Base-by-base conservation (phyloP, 2,329 filamentous ascomycete species). In the Cladosporium sp. region DNA sequence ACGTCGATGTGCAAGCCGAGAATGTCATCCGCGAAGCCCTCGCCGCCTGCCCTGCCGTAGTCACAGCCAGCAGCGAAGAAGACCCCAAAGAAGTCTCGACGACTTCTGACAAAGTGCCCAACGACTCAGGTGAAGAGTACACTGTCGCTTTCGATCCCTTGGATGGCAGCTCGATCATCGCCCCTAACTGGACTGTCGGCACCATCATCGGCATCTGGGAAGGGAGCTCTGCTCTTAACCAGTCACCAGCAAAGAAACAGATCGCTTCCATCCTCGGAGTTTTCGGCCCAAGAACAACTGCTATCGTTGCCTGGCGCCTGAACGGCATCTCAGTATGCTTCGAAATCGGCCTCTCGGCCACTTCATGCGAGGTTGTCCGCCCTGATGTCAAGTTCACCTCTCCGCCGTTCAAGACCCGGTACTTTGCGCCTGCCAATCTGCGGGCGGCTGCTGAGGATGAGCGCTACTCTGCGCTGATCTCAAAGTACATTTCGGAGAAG, bases 381-480 rank as follows among this genome's bases (percentile, higher is more conserved):
- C 44, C 79, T 0, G 57, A 69, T 0, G 78, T 87, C 6, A 74
- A 70, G 8, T 76, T 86, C 3, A 68, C 75, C 0, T 47, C 68
- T 0, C 69, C 78, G 36, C 79, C 81, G 0, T 79, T 79, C 69
- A 81, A 80, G 69, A 84, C 85, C 30, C 80, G 83, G 0, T 89
- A 88, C 73, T 89, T 89, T 70, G 85, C 87, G 0, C 87, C 87
- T 0, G 87, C 87, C 4, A 89, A 89, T 70, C 75, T 88, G 64
- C 84, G 87, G 11, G 80, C 84, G 0, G 86, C 87, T 0, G 82
- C 83, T 0, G 83, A 88, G 21, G 78, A 83, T 54, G 71, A 75
- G 6, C 69, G 70, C 32, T 89, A 89, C 73, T 79, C 81, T 74
- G 66, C 60, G 0, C 79, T 89, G 0, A 76, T 89, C 4, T 76